A percentile compares a stretch with the other conserved stretches of the same genome.
These are phyloP conservation scores for Naganishia cerealis DNA, from an alignment of 1,284 basidiomycete species.

Conservation along the genomic window DNA sequence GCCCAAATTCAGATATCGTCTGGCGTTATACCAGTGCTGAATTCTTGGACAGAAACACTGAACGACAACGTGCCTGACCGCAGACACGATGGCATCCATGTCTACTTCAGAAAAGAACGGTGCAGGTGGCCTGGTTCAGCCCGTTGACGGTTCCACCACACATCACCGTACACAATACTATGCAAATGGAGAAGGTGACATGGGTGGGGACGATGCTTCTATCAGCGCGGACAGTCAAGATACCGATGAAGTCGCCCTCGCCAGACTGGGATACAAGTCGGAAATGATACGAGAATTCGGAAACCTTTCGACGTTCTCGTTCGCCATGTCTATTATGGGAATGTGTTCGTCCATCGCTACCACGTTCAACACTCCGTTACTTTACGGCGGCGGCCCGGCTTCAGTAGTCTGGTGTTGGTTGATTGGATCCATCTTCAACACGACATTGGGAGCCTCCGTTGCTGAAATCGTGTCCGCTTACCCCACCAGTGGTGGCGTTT, in stretches of 20 bases:
- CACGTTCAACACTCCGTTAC: constrained; percentile 46
- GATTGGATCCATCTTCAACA: constrained; percentile 44
- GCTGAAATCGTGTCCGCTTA: constrained; percentile 49
- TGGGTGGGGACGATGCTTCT: constrained; percentile 20
- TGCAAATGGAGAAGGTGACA: constrained; percentile 4
- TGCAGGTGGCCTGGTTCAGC: constrained; percentile 2
- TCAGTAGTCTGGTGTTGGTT: constrained; percentile 50
- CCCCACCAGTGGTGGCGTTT: constrained; percentile 49
- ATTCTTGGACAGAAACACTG: neutral
- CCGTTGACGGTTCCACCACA: constrained; percentile 13
- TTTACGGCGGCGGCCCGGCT: constrained; percentile 41
- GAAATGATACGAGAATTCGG: constrained; percentile 48
- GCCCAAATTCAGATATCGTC: too few relatives aligned
- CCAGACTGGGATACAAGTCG: constrained; percentile 39
- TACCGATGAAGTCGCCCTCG: constrained; percentile 31
- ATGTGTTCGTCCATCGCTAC: constrained; percentile 45
- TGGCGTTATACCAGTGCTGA: too few relatives aligned
- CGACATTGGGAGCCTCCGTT: constrained; percentile 44
- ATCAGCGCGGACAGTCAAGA: constrained; percentile 22
- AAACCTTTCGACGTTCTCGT: constrained; percentile 49
- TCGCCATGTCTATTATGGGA: constrained; percentile 42
- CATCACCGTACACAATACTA: constrained; percentile 16
- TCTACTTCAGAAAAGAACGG: constrained; percentile 20
- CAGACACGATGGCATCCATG: constrained; percentile 12
- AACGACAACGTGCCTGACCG: neutral